These are phyloP conservation scores for Medicago ruthenica DNA, from an alignment of 306 rosid species.

Conservation along the genomic window DNA sequence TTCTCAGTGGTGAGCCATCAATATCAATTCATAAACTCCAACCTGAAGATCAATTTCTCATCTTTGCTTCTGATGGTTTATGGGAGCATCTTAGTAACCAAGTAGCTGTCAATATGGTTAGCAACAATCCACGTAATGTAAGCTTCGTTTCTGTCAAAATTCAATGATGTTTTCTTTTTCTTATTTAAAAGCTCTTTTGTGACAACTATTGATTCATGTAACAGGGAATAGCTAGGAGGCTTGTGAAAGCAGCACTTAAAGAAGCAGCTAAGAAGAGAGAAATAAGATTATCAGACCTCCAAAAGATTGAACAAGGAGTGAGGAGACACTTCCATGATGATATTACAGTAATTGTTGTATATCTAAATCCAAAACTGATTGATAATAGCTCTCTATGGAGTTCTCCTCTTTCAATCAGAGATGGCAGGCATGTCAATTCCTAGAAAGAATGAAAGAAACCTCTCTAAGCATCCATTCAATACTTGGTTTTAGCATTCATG, in stretches of 20 bases:
- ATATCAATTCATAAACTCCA: conserved; percentile 59
- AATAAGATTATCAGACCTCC: conserved; percentile 72
- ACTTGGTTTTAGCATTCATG: conserved; percentile 14
- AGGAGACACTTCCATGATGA: conserved; percentile 92
- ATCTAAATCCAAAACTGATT: conserved; percentile 54
- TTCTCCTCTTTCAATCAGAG: conserved; percentile 68
- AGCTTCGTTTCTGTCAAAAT: conserved; percentile 17
- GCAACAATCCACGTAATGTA: conserved; percentile 65
- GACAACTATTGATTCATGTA: conserved; percentile 7
- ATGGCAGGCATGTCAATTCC: conserved; percentile 53
- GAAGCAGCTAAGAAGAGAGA: conserved; percentile 92
- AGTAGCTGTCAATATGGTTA: conserved; percentile 72
- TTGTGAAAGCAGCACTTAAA: conserved; percentile 69
- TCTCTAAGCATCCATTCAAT: neutral
- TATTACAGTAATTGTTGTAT: conserved; percentile 73
- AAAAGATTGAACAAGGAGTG: conserved; percentile 74
- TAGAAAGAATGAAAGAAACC: conserved; percentile 37
- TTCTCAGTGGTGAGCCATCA: conserved; percentile 73
- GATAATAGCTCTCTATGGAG: conserved; percentile 47
- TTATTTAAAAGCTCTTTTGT: neutral
- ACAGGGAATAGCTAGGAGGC: conserved; percentile 68
- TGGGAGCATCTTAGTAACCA: conserved; percentile 94
- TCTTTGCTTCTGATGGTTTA: conserved; percentile 88
- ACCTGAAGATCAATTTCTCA: conserved; percentile 73
- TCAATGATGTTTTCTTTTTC: neutral